Base-by-base conservation (phyloP, 495 filamentous ascomycete genomes). In the Penicilliopsis zonata region DNA sequence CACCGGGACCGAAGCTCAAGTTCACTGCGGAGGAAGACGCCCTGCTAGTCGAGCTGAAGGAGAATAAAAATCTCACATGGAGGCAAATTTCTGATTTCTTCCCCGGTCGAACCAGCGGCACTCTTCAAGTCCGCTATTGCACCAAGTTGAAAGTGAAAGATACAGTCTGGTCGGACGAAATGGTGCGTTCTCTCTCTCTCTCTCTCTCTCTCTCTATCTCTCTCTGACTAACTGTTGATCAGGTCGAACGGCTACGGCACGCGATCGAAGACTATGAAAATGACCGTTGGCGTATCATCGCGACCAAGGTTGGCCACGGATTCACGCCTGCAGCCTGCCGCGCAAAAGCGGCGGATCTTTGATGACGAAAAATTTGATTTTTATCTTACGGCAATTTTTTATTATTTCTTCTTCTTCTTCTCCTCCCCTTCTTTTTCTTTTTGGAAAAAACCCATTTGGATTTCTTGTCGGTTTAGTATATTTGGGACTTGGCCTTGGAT, bases 41-140 rank as follows among this genome's bases (percentile, higher is more conserved):
- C 30, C 59, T 88, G 30, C 59, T 94, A 23, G 74, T 93, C 13
- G 82, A 88, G 37, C 60, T 94, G 32, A 94, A 94, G 53, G 86
- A 94, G 57, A 83, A 86, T 38, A 88, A 86, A 51, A 80, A 80
- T 42, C 67, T 94, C 43, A 86, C 86, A 6, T 94, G 86, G 86
- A 92, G 90, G 50, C 86, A 94, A 65, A 93, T 94, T 42, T 80
- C 82, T 34, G 85, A 92, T 46, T 93, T 88, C 57, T 93, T 94
- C 44, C 86, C 86, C 5, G 86, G 86, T 8, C 65, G 86, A 30
- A 84, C 82, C 25, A 86, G 79, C 18, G 85, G 84, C 23, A 93
- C 86, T 20, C 59, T 94, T 34, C 86, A 94, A 49, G 86, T 94
- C 38, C 76, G 86, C 9, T 94, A 94, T 52, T 94, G 86, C 48